Conservation (phyloP, 2,329 filamentous ascomycete species). For the Cyanodermella asteris region DNA sequence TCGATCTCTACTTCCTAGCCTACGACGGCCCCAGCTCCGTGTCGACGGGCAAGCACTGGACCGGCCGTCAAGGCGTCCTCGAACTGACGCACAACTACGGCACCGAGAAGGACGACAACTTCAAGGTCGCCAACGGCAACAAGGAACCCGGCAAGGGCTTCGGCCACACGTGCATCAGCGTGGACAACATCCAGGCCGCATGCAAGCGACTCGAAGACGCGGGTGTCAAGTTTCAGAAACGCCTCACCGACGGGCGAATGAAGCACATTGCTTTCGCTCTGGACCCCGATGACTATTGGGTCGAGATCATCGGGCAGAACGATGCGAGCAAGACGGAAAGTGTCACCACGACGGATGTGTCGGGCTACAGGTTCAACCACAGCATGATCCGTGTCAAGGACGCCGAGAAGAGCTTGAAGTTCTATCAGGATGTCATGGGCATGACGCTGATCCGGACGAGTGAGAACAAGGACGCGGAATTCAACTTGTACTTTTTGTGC, state of each 20-base stretch:
- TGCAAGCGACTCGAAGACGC: conserved; percentile 77
- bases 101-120: conserved; percentile 65
- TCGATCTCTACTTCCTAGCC: conserved; percentile 86
- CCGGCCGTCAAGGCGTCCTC: conserved; percentile 70
- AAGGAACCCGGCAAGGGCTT: conserved; percentile 66
- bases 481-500: conserved; percentile 84
- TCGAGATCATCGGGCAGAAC: conserved; percentile 60
- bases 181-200: conserved; percentile 70
- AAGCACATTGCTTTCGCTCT: conserved; percentile 72
- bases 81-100: conserved; percentile 75
- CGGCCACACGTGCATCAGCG: conserved; percentile 66
- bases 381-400: conserved; percentile 92
- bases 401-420: conserved; percentile 48
- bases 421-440: conserved; percentile 70
- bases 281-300: conserved; percentile 72
- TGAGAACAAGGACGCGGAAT: conserved; percentile 48
- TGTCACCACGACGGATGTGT: conserved; percentile 48
- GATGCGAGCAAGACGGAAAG: conserved; percentile 48
- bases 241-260: conserved; percentile 72
- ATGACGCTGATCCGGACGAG: conserved; percentile 52
- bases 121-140: conserved; percentile 73
- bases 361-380: conserved; percentile 63
- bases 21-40: conserved; percentile 58
- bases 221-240: conserved; percentile 90
- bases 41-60: conserved; percentile 53